phyloP scores from a whole-genome alignment of 2,329 filamentous ascomycete species.

The Penicillium sp. region DNA sequence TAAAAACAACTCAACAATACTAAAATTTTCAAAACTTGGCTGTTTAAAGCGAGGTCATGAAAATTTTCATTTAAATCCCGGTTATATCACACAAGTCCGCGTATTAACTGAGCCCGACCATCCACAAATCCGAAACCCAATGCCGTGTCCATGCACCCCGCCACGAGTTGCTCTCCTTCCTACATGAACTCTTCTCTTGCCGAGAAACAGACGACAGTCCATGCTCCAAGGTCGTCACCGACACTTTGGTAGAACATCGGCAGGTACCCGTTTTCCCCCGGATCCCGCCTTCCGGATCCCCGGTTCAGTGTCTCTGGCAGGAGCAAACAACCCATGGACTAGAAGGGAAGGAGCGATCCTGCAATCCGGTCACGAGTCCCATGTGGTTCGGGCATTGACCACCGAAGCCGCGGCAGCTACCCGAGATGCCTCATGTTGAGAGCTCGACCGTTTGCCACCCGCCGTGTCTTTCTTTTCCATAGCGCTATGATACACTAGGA shows the following conservation, averaged over 20 bases:
- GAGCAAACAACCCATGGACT: not conserved
- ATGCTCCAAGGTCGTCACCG: not conserved
- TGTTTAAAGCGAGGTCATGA: too few species aligned
- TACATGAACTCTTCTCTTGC: not conserved
- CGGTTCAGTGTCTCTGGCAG: too few species aligned
- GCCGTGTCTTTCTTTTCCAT: too few species aligned
- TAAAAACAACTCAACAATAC: not conserved
- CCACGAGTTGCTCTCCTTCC: not conserved
- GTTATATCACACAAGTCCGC: too few species aligned
- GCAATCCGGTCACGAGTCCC: not conserved
- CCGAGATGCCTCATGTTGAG: not conserved
- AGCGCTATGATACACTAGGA: too few species aligned
- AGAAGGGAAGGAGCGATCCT: not conserved
- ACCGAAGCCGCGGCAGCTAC: not conserved
- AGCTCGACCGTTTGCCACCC: not conserved
- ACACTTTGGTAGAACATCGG: not conserved
- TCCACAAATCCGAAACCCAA: not conserved
- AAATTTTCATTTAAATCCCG: too few species aligned
- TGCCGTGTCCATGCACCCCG: not conserved
- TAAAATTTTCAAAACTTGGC: not conserved
- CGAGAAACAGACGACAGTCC: too few species aligned
- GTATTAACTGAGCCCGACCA: too few species aligned
- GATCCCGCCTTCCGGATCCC: not conserved
- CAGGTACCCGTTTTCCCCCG: not conserved
- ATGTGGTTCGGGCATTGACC: not conserved